phyloP scores from a whole-genome alignment of 2,329 filamentous ascomycete species.

The Beauveria varroae region DNA sequence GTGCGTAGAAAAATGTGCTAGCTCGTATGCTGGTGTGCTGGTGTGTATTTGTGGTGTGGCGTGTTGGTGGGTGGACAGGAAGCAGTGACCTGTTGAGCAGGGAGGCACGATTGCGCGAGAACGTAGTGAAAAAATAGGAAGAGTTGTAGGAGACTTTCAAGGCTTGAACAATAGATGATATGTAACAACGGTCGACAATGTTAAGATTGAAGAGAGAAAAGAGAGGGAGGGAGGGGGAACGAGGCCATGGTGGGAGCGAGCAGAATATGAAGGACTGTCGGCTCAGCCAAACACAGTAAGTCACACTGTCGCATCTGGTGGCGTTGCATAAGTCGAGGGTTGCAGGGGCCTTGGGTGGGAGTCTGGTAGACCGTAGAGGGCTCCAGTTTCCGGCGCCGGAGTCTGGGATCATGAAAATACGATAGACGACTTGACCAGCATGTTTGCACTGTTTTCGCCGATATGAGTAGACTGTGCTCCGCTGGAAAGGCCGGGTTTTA shows the following conservation, averaged over 20 bases:
- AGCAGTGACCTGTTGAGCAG: not conserved
- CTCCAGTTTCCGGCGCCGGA: conserved; percentile 10
- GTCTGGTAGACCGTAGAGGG: not conserved
- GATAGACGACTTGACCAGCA: not conserved
- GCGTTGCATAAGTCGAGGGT: conserved; percentile 12
- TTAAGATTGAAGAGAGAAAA: conserved; percentile 6
- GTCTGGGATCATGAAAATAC: not conserved
- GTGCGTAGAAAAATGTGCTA: conserved; percentile 12
- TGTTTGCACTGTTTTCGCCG: not conserved
- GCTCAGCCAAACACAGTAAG: conserved; percentile 6
- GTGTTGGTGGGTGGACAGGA: not conserved
- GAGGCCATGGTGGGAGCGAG: conserved; percentile 10
- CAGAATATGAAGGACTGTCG: conserved; percentile 8
- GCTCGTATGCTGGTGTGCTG: not conserved
- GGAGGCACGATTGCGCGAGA: not conserved
- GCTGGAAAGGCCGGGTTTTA: not conserved
- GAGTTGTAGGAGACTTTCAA: not conserved
- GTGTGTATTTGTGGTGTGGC: not conserved
- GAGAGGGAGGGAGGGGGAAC: conserved; percentile 13
- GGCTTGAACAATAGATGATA: not conserved
- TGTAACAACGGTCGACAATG: not conserved
- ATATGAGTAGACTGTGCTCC: not conserved
- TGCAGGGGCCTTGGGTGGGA: not conserved
- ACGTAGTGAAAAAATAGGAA: not conserved
- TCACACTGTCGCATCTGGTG: conserved; percentile 12